phyloP scores from a whole-genome alignment of 176 grass and related monocot genomes.

The Carex myosuroides region DNA sequence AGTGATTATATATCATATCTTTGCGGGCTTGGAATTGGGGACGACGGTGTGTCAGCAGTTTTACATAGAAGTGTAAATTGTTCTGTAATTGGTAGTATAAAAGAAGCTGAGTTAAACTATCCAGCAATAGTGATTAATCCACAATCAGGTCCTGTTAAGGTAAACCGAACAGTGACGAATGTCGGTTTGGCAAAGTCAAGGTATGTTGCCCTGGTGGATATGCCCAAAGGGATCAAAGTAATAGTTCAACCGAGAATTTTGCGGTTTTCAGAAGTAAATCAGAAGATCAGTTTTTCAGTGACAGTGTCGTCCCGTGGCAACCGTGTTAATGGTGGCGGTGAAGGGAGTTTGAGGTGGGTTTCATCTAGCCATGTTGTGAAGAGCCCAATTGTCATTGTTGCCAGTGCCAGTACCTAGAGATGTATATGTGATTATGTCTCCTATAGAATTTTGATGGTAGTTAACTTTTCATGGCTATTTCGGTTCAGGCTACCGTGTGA shows the following conservation, averaged over 20 bases:
- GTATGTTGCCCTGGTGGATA: slow-evolving; percentile 48
- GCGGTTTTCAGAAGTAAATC: slow-evolving; percentile 37
- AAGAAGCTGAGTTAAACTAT: slow-evolving; percentile 76
- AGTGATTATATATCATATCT: slow-evolving; percentile 68
- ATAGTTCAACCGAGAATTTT: slow-evolving; percentile 54
- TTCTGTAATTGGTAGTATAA: slow-evolving; percentile 33
- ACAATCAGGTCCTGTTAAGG: slow-evolving; percentile 36
- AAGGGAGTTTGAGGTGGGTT: slow-evolving; percentile 78
- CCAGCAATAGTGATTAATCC: slow-evolving; percentile 59
- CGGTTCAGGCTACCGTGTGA: not conserved
- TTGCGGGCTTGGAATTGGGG: slow-evolving; percentile 52
- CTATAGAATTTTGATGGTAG: slow-evolving; percentile 18
- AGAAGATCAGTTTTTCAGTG: slow-evolving; percentile 73
- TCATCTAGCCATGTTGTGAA: slow-evolving; percentile 55
- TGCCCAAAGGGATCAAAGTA: slow-evolving; percentile 53
- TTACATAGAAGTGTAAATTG: slow-evolving; percentile 41
- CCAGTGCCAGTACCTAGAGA: slow-evolving; percentile 27
- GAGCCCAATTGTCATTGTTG: slow-evolving; percentile 49
- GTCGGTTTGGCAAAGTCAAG: slow-evolving; percentile 42
- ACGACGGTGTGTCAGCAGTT: slow-evolving; percentile 44
- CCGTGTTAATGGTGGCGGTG: slow-evolving; percentile 25
- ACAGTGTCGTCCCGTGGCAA: slow-evolving; percentile 35
- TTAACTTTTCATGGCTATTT: not conserved
- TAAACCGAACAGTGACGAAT: slow-evolving; percentile 79
- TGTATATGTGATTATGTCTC: not conserved